phyloP scores from a whole-genome alignment of 2,329 filamentous ascomycete genomes.

The Macrophomina pseudophaseolina region DNA sequence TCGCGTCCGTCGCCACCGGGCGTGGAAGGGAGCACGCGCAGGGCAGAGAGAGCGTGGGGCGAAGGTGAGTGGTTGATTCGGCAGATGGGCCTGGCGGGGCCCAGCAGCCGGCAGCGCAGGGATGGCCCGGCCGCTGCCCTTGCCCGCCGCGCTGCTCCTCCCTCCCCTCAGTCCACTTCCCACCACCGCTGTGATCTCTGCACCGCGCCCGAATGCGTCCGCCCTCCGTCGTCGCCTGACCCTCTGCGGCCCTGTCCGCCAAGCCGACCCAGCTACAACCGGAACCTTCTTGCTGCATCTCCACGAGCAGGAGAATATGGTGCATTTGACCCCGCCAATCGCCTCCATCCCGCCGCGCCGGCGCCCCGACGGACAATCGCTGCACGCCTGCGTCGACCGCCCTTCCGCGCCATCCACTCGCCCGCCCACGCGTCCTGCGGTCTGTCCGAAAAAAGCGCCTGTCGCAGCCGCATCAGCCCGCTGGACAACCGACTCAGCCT shows the following conservation, averaged over 20 bases:
- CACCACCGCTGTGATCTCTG: no score
- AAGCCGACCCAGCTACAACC: background rate
- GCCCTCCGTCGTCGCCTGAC: constrained; percentile 2
- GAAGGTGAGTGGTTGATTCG: background rate
- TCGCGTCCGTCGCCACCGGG: constrained; percentile 1
- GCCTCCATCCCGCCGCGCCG: constrained; percentile 9
- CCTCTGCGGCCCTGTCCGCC: background rate
- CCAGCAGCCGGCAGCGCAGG: background rate
- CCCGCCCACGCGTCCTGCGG: background rate
- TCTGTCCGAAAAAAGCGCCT: background rate
- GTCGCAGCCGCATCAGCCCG: background rate
- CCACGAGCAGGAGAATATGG: background rate
- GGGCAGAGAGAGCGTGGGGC: background rate
- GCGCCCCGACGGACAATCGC: constrained; percentile 20
- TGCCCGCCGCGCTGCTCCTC: no score
- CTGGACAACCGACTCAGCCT: background rate
- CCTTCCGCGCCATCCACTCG: constrained; percentile 8
- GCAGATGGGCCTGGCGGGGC: constrained; percentile 1
- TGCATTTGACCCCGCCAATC: background rate
- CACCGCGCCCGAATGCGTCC: background rate
- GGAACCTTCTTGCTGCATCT: background rate
- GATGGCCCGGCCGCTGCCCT: background rate
- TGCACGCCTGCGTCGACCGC: constrained; percentile 7
- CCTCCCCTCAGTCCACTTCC: background rate
- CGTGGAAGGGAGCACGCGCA: background rate